Base-by-base conservation (phyloP, 805 yeast genomes). In the Teunomyces aglyptinius region DNA sequence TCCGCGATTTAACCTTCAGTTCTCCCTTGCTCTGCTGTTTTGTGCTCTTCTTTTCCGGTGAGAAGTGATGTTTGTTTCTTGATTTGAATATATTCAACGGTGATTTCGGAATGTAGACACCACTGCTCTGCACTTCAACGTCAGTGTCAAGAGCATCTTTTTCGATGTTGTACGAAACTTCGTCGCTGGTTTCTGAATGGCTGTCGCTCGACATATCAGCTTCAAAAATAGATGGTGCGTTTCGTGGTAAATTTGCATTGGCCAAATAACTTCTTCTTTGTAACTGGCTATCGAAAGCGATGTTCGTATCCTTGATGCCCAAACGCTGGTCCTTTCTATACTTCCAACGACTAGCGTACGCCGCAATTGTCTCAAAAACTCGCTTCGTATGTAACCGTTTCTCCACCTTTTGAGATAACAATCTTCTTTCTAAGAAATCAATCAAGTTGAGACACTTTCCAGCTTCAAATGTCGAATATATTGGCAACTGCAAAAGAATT, bases 381-480 rank as follows among this genome's bases (percentile, higher is more conserved):
- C 75, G 64, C 45, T 65, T 65, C 28, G 67, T 70, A 47, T 71
- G 59, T 26, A 77, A 48, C 22, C 73, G 61, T 48, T 75, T 77
- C 38, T 80, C 79, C 29, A 86, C 77, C 51, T 77, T 81, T 54
- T 81, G 82, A 36, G 79, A 59, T 16, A 81, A 66, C 46, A 83
- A 76, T 38, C 85, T 68, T 49, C 88, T 68, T 45, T 83, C 85
- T 53, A 86, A 73, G 59, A 80, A 86, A 51, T 86, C 89, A 51
- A 82, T 83, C 59, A 86, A 73, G 41, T 84, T 84, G 51, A 89
- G 71, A 63, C 96, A 88, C 51, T 83, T 83, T 41, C 85, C 82
- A 16, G 88, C 84, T 52, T 88, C 85, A 68, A 89, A 87, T 38
- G 83, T 74, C 2, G 86, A 80, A 64, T 89, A 89, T 40, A 88